Base-by-base conservation (phyloP, 179 eudicot genomes). In the Gypsophila paniculata region DNA sequence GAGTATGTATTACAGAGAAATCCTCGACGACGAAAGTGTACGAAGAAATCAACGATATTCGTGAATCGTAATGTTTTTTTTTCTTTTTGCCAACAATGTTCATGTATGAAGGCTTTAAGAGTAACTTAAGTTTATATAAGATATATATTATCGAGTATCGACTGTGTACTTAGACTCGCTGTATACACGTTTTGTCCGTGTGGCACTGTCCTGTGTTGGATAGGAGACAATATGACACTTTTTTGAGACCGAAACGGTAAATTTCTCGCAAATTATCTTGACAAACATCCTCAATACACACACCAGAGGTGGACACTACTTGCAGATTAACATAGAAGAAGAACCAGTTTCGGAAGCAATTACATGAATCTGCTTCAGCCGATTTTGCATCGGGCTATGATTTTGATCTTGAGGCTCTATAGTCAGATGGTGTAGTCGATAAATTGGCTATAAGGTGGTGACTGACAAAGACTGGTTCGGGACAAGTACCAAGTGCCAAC, bases 1-100 rank as follows among this genome's bases (percentile, higher is more conserved):
- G 86, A 83, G 75, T 65, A 63, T 54, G 69, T 80, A 80, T 22
- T 67, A 58, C 44, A 80, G 79, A 46, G 76, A 77, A 10, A 73
- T 65, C 23, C 68, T 44, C 2, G 74, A 66, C 18, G 68, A 58
- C 23, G 73, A 75, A 53, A 55, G 52, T 69, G 67, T 60, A 60
- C 42, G 10, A 15, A 49, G 61, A 26, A 77, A 66, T 39, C 57
- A 66, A 58, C 23, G 49, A 15, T n/a, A 23, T n/a, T 36, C 17
- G 9, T n/a, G 15, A 17, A 29, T 29, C 34, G 4, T 1, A 29
- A 29, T 4, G 34, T 15, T 2, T 18, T 13, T 42, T 42, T 42
- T 42, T 18, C 23, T 42, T 42, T 42, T 42, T 9, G 46, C 8
- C 46, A 9, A 42, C 19, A 19, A 14, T 22, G 15, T 75, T 21